These are phyloP conservation scores for Trypethelium eluteriae DNA, from an alignment of 495 filamentous ascomycete genomes.

Conservation along the genomic window DNA sequence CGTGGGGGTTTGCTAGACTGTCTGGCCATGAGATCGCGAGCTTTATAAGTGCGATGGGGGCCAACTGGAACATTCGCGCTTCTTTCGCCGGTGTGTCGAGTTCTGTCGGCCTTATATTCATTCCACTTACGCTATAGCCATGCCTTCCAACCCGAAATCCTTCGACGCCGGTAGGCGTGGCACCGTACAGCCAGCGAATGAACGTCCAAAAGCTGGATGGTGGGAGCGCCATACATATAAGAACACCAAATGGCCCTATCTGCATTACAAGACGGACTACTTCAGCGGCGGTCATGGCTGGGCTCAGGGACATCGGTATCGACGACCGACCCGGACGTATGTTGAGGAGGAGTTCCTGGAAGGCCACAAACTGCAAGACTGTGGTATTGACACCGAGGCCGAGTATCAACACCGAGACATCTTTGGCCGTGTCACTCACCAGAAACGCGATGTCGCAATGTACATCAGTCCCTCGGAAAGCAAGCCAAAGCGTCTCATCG, in stretches of 20 bases:
- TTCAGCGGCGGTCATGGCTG: constrained; percentile 11
- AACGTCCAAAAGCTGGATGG: neutral
- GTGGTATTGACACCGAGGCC: constrained; percentile 6
- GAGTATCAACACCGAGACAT: constrained; percentile 15
- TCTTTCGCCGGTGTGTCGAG: neutral
- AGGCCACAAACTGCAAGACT: neutral
- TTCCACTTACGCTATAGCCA: neutral
- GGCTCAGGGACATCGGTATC: constrained; percentile 4
- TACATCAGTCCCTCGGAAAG: constrained; percentile 14
- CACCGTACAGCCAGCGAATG: neutral
- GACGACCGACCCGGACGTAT: neutral
- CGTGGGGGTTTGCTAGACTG: neutral
- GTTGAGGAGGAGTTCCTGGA: constrained; percentile 3
- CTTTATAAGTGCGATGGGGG: neutral
- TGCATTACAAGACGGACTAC: constrained; percentile 8
- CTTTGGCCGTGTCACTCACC: constrained; percentile 13
- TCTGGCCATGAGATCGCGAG: neutral
- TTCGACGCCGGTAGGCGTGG: neutral
- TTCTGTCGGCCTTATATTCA: too few species aligned
- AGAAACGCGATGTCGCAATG: constrained; percentile 13
- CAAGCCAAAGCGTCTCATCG: constrained; percentile 12
- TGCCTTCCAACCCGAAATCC: neutral
- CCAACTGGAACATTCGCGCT: neutral
- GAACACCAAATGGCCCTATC: constrained; percentile 5
- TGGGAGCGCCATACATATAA: neutral